phyloP scores from a whole-genome alignment of 306 rosid genomes.

The Lathyrus tuberosus region DNA sequence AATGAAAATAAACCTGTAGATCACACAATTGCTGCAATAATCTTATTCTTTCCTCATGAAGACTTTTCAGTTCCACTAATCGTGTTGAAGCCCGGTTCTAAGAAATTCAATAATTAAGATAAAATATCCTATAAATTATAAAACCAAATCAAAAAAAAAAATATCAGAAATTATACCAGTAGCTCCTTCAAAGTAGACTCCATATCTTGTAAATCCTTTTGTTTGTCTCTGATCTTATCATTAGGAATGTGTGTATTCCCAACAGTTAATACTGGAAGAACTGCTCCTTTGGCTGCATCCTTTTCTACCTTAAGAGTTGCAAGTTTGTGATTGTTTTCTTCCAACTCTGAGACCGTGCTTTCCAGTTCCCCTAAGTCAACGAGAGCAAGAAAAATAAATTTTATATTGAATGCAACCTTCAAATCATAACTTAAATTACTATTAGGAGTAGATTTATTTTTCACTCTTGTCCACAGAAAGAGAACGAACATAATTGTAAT shows the following conservation, averaged over 20 bases:
- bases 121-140: slow-evolving; percentile 15
- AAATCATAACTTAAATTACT: slow-evolving; percentile 31
- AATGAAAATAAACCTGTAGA: slow-evolving; percentile 65
- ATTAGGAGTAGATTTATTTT: neutral
- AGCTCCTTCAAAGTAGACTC: slow-evolving; percentile 79
- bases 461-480: neutral
- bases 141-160: slow-evolving; percentile 13
- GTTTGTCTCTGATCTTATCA: slow-evolving; percentile 76
- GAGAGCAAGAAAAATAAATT: slow-evolving; percentile 35
- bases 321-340: slow-evolving; percentile 70
- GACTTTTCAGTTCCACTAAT: slow-evolving; percentile 62
- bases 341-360: slow-evolving; percentile 62
- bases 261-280: slow-evolving; percentile 68
- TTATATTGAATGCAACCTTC: slow-evolving; percentile 12
- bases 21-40: slow-evolving; percentile 72
- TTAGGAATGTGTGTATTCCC: slow-evolving; percentile 58
- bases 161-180: slow-evolving; percentile 55
- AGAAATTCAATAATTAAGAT: slow-evolving; percentile 42
- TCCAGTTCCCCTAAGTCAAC: slow-evolving; percentile 76
- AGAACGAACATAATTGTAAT: neutral
- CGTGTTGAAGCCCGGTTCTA: slow-evolving; percentile 76
- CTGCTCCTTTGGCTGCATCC: slow-evolving; percentile 75
- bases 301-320: slow-evolving; percentile 69
- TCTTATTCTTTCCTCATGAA: slow-evolving; percentile 80
- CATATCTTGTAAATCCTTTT: slow-evolving; percentile 87